Base-by-base conservation (phyloP, 23 red algal genomes). In the Gracilaria gracilis region DNA sequence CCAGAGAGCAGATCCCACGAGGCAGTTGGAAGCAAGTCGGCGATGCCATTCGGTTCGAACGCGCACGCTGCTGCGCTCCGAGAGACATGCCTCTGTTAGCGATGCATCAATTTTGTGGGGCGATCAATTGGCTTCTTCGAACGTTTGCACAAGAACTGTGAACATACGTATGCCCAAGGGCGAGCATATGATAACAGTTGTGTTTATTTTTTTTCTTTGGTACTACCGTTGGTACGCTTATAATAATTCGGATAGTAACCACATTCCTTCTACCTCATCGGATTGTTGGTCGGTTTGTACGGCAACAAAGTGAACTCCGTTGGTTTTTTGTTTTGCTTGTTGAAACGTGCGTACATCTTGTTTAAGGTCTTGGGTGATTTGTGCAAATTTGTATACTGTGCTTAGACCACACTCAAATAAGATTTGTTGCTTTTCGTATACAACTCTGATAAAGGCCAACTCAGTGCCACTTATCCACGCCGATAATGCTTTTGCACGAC, bases 271-370 rank as follows among this genome's bases (percentile, higher is more conserved):
- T 9, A 99, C 81, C 37, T 92, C 87, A 9, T 94, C 94, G 39
- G 83, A 39, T 0, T 95, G 85, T 33, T 80, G 38, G 29, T 42
- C 34, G 35, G 36, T 29, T 40, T 96, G 94, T 19, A 99, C 88
- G 35, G 97, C 97, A n/a, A 96, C 75, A 38, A 99, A 99, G 65
- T 99, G 97, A 37, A 96, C 40, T 28, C 97, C 97, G 21, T 34
- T 61, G 13, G 86, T 48, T 14, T 70, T 33, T n/a, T 51, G 61
- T 81, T 99, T 99, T 16, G 67, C 73, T 57, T 48, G 61, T 82
- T 99, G 76, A 75, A 96, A 99, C 8, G 79, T 59, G 34, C 89
- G 62, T 25, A 90, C 97, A n/a, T 99, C 97, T 33, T 93, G 70
- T 33, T 83, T 67, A 12, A 99, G 47, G 64, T 72, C 67, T 25